Evolutionary conservation across 345 rosid species (phyloP).

Genomic region (Moricandia arvensis): DNA sequence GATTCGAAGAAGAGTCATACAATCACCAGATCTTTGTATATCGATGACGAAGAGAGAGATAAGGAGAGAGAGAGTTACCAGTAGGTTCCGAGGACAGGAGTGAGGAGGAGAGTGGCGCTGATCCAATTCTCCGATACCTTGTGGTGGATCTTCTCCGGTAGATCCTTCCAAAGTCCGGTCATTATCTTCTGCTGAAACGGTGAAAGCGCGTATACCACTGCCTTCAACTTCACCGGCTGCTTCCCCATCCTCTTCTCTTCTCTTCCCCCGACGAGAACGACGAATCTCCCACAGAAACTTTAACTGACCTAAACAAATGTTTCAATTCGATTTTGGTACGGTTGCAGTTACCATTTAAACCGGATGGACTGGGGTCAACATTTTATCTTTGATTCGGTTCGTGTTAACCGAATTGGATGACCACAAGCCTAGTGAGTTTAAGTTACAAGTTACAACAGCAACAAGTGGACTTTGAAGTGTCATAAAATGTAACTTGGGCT

Average conservation of each 20-base stretch:
- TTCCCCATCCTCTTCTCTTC: constrained; percentile 48
- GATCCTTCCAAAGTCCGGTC: constrained; percentile 72
- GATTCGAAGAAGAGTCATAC: no score
- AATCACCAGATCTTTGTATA: constrained; percentile 13
- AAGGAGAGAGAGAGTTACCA: constrained; percentile 38
- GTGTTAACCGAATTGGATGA: constrained; percentile 2
- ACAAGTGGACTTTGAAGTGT: neutral
- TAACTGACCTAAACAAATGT: no score
- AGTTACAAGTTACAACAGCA: constrained; percentile 1
- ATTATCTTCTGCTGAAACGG: constrained; percentile 82
- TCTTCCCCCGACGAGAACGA: no score
- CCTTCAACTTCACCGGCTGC: constrained; percentile 79
- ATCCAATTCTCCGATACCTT: constrained; percentile 87
- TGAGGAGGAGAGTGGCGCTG: constrained; percentile 64
- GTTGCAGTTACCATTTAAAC: neutral
- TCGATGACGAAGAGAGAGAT: neutral
- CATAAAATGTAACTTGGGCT: neutral
- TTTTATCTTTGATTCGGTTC: neutral
- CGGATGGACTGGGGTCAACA: neutral
- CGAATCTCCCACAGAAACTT: no score
- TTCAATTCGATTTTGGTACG: constrained; percentile 18
- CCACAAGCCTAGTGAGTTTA: neutral
- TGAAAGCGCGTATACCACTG: constrained; percentile 75
- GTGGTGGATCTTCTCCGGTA: constrained; percentile 71
- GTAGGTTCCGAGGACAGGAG: constrained; percentile 63